Base-by-base conservation (phyloP, 2,329 filamentous ascomycete genomes). In the Ascomycota sp. region DNA sequence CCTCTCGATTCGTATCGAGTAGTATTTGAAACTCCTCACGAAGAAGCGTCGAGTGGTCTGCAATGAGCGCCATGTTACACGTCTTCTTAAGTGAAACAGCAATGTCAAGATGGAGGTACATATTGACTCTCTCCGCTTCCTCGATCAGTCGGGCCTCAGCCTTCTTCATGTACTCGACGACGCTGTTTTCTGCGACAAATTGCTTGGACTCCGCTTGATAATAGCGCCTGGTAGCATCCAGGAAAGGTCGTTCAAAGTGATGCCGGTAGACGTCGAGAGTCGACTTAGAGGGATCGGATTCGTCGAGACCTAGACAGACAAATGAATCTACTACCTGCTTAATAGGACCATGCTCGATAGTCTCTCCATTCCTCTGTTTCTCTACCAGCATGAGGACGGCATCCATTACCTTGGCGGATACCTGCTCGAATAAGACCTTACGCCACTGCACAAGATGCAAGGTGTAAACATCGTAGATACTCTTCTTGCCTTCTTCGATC, bases 121-220 rank as follows among this genome's bases (percentile, higher is more conserved):
- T 71, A 39, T 73, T 73, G 8, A 98, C 89, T 19, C 89, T 80
- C 47, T 86, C 81, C 56, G 92, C 89, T 53, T 98, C 89, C 53
- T 98, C 89, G 7, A 81, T 71, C 35, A 98, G 57, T 21, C 89
- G 75, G 25, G 71, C 57, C 55, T 95, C 86, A 1, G 89, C 91
- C 66, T 98, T 98, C 63, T 95, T 95, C 89, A 98, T 95, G 56
- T 95, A 98, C 48, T 98, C 89, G 22, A 98, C 85, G 4, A 98
- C 83, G 38, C 79, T 92, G 50, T 98, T 98, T 52, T 95, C 86
- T 8, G 83, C 80, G 22, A 98, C 72, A 47, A 98, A 98, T 38
- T 83, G 77, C 43, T 82, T 81, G 13, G 89, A 95, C 51, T 98
- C 91, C 27, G 77, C 74, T 42, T 82, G 66, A 51, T 98, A 98